Percentiles rank a stretch among this genome's conserved stretches.
phyloP scores from a whole-genome alignment of 768 basidiomycete genomes.

The Galerina sulciceps region DNA sequence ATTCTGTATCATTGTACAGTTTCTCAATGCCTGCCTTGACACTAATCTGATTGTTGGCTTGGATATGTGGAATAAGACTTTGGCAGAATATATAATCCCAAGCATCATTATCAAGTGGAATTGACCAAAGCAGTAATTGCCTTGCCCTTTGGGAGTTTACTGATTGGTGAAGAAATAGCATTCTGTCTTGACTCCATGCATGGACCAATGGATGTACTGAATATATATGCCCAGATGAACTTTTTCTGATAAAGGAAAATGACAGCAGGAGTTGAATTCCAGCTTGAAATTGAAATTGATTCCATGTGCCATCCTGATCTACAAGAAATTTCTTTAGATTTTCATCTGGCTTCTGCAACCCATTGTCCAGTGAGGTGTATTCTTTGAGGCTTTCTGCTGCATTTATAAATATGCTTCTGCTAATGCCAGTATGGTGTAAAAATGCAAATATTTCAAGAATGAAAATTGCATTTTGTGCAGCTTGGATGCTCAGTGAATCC shows the following conservation, averaged over 20 bases:
- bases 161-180: not conserved
- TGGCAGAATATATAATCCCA: not conserved
- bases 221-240: not conserved
- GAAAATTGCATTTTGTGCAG: slow-evolving; percentile 15
- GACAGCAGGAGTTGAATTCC: slow-evolving; percentile 20
- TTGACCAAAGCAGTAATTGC: not conserved
- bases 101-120: not conserved
- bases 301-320: slow-evolving; percentile 10
- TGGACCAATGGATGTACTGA: slow-evolving; percentile 1
- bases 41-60: not conserved
- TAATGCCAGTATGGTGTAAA: slow-evolving; percentile 19
- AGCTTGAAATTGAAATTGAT: slow-evolving; percentile 10
- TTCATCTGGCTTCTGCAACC: not conserved
- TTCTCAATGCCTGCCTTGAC: too few relatives aligned
- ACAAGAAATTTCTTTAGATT: not conserved
- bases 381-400: not conserved
- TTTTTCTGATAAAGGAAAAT: slow-evolving; percentile 19
- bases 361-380: not conserved
- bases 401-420: slow-evolving; percentile 10
- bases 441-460: slow-evolving; percentile 21
- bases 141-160: not conserved
- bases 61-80: not conserved
- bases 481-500: not conserved
- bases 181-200: not conserved
- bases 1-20: not conserved